Evolutionary conservation across 1,284 basidiomycete species (phyloP), one percentile per base, ranked within the genome.

Genomic region (Exobasidium rhododendri): DNA sequence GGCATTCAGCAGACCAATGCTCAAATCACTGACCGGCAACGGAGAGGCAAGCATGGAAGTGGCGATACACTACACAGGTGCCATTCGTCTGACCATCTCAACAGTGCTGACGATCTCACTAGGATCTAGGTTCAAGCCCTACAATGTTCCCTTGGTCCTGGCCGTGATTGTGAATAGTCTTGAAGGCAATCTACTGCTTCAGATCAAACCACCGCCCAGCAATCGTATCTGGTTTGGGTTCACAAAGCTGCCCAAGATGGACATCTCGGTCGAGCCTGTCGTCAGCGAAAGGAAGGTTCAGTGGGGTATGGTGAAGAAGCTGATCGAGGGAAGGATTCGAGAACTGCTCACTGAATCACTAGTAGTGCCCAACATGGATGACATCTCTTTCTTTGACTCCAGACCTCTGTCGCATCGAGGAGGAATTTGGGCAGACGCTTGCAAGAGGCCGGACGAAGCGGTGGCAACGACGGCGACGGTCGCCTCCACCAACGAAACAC

Each of bases 151-250:
- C 70, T 84, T 97, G 32, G 90, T 92, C 0, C 83, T 97, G 10
- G 92, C 94, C 0, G 88, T 89, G 14, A 73, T 94, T 0, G 81
- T 98, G 47, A 87, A 89, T 68, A 89, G 91, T 70, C 81, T 98
- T 24, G 91, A 96, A 70, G 94, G 94, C 17, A 94, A 96, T 76
- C 78, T 97, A 51, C 82, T 94, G 22, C 82, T 97, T 71, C 90
- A 90, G 77, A 87, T 97, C 70, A 98, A 97, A 80, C 86, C 88
- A n/a, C 93, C 96, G 10, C 96, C 96, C 1, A 92, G 89, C 75
- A 94, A 90, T 78, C 89, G 94, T 32, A 85, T 98, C 60, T 98
- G 94, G 96, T 98, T 94, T 81, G 93, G 91, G 0, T 98, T 98
- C 79, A 96, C 93, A n/a, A 84, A 89, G 66, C 86, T 87, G 81